These are phyloP conservation scores for Pogostemon cablin DNA, from an alignment of 257 asterid genomes.

Conservation along the genomic window DNA sequence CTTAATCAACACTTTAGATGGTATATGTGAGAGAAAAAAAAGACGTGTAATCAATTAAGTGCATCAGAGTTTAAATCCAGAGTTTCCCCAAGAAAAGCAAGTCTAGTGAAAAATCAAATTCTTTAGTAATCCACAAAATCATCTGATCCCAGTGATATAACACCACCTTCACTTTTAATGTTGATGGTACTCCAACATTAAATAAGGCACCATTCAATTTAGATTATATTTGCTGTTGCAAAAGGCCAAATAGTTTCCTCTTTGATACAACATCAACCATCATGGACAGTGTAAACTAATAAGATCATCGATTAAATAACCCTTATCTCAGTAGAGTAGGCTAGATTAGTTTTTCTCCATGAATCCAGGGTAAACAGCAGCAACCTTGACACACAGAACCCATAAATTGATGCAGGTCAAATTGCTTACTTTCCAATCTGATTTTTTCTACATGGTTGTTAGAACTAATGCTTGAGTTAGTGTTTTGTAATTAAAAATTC, in stretches of 20 bases:
- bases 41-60: conserved; percentile 17
- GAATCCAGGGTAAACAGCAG: conserved; percentile 12
- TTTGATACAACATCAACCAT: conserved; percentile 23
- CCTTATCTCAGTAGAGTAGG: not conserved
- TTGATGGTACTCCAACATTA: conserved; percentile 10
- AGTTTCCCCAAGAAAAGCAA: not conserved
- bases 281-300: conserved; percentile 8
- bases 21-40: not conserved
- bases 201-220: conserved; percentile 18
- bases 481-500: conserved; percentile 15
- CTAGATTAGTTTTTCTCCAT: conserved; percentile 6
- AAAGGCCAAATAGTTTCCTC: not conserved
- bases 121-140: not conserved
- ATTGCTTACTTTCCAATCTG: conserved; percentile 9
- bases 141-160: conserved; percentile 16
- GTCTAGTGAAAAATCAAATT: not conserved
- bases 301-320: conserved; percentile 1
- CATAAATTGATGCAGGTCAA: conserved; percentile 6
- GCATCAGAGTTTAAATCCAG: conserved; percentile 13
- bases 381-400: conserved; percentile 1
- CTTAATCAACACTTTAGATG: not conserved
- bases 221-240: conserved; percentile 19
- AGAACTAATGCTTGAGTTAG: conserved; percentile 18
- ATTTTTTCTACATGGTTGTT: conserved; percentile 1
- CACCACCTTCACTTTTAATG: conserved; percentile 21